phyloP scores from a whole-genome alignment of 2,329 filamentous ascomycete genomes.

The Diaporthe nobilis region DNA sequence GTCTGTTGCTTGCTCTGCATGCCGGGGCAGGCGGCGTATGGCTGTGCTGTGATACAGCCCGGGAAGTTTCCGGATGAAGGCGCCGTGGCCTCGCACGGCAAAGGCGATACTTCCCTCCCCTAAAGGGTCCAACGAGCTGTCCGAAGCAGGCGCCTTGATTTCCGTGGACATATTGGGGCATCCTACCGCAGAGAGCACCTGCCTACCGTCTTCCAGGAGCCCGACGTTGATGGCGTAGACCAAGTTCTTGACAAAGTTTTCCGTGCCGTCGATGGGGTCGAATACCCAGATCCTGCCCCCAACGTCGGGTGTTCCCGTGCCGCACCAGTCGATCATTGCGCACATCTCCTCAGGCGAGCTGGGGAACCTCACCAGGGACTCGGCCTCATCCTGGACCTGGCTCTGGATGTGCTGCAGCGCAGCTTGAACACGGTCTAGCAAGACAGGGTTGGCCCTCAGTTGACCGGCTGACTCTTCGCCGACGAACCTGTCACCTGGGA shows the following conservation, averaged over 20 bases:
- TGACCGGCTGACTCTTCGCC: conserved; percentile 69
- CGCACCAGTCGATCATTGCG: conserved; percentile 67
- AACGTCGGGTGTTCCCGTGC: conserved; percentile 53
- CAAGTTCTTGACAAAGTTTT: conserved; percentile 67
- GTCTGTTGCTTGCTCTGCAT: conserved; percentile 44
- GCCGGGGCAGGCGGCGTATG: conserved; percentile 52
- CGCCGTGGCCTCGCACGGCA: conserved; percentile 63
- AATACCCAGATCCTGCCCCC: conserved; percentile 68
- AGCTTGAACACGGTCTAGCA: conserved; percentile 63
- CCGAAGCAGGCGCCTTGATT: conserved; percentile 55
- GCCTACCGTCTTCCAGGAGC: conserved; percentile 64
- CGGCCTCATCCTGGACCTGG: conserved; percentile 42
- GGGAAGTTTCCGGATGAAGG: conserved; percentile 60
- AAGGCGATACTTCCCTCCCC: conserved; percentile 65
- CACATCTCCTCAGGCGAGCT: conserved; percentile 61
- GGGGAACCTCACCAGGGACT: conserved; percentile 50
- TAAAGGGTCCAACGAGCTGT: conserved; percentile 59
- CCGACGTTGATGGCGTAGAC: conserved; percentile 72
- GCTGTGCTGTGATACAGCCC: conserved; percentile 44
- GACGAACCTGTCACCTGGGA: conserved; percentile 66
- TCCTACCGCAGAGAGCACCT: conserved; percentile 65
- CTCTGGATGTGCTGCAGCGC: conserved; percentile 30
- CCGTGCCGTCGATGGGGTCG: conserved; percentile 73
- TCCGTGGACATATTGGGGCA: conserved; percentile 57
- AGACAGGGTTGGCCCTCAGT: conserved; percentile 57